Percentiles rank a stretch among this genome's conserved stretches.
Evolutionary conservation across 345 rosid species (phyloP).

Genomic region (Cardamine occulta): DNA sequence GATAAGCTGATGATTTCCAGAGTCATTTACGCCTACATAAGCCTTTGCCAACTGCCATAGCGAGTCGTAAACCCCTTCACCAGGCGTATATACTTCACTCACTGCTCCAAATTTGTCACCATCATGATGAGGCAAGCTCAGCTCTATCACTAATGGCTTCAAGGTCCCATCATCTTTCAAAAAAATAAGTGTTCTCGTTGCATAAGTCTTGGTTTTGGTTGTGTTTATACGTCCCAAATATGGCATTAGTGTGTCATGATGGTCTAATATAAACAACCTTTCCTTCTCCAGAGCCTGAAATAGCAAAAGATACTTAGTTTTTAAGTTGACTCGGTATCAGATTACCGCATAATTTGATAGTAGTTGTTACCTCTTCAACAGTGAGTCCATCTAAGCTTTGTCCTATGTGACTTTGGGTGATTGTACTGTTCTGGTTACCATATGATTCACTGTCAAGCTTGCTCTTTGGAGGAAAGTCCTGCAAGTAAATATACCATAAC

Average conservation of each 20-base stretch:
- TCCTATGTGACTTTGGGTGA: slow-evolving; percentile 56
- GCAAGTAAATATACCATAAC: slow-evolving; percentile 25
- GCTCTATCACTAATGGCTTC: slow-evolving; percentile 82
- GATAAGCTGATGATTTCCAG: slow-evolving; percentile 87
- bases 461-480: slow-evolving; percentile 80
- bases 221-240: slow-evolving; percentile 66
- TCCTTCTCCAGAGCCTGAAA: slow-evolving; percentile 66
- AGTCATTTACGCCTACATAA: slow-evolving; percentile 81
- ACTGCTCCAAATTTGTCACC: slow-evolving; percentile 67
- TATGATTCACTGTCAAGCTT: slow-evolving; percentile 57
- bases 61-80: slow-evolving; percentile 64
- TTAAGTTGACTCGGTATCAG: neutral
- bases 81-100: slow-evolving; percentile 69
- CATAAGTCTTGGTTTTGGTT: slow-evolving; percentile 66
- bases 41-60: slow-evolving; percentile 93
- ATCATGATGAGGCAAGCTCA: slow-evolving; percentile 74
- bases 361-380: slow-evolving; percentile 53
- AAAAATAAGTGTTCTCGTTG: slow-evolving; percentile 77
- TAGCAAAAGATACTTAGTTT: neutral
- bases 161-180: slow-evolving; percentile 80
- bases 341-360: neutral
- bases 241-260: slow-evolving; percentile 83
- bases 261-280: slow-evolving; percentile 76
- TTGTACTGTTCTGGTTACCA: slow-evolving; percentile 63
- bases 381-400: slow-evolving; percentile 56